Conservation (phyloP, 805 yeast genomes). For the Maudiozyma serrabonitensis region DNA sequence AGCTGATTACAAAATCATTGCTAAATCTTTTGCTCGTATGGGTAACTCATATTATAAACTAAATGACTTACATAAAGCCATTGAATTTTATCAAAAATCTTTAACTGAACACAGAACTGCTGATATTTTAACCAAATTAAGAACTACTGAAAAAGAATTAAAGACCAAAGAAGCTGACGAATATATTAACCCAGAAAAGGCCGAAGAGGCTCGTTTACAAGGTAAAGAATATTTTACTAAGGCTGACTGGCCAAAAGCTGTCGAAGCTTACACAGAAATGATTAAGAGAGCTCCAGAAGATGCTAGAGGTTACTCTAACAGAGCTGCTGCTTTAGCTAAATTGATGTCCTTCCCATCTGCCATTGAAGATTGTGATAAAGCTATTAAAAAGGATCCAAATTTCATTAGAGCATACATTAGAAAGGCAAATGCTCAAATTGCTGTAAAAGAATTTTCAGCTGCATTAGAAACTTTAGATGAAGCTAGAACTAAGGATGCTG, state of each 20-base stretch:
- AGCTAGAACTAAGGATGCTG: conserved; percentile 69
- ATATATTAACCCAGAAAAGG: conserved; percentile 82
- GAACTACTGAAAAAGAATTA: conserved; percentile 77
- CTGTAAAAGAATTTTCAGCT: conserved; percentile 76
- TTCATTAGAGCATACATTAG: conserved; percentile 93
- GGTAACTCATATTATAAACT: conserved; percentile 75
- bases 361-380: conserved; percentile 80
- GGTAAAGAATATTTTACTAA: conserved; percentile 86
- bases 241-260: conserved; percentile 95
- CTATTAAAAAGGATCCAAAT: conserved; percentile 77
- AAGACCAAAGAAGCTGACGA: conserved; percentile 68
- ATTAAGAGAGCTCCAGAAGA: conserved; percentile 94
- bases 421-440: conserved; percentile 89
- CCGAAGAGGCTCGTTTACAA: conserved; percentile 87
- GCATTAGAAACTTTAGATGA: conserved; percentile 71
- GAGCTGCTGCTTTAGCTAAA: conserved; percentile 95
- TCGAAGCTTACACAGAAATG: conserved; percentile 91
- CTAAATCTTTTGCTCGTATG: conserved; percentile 87
- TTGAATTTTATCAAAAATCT: conserved; percentile 74
- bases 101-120: conserved; percentile 97
- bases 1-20: conserved; percentile 85
- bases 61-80: conserved; percentile 64
- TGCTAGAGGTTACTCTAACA: conserved; percentile 92
- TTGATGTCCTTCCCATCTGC: conserved; percentile 97
- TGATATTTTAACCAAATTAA: conserved; percentile 77